A percentile compares a stretch with the other conserved stretches of the same genome.
phyloP scores from a whole-genome alignment of 2,329 filamentous ascomycete species.

The Beauveria rudraprayagi region DNA sequence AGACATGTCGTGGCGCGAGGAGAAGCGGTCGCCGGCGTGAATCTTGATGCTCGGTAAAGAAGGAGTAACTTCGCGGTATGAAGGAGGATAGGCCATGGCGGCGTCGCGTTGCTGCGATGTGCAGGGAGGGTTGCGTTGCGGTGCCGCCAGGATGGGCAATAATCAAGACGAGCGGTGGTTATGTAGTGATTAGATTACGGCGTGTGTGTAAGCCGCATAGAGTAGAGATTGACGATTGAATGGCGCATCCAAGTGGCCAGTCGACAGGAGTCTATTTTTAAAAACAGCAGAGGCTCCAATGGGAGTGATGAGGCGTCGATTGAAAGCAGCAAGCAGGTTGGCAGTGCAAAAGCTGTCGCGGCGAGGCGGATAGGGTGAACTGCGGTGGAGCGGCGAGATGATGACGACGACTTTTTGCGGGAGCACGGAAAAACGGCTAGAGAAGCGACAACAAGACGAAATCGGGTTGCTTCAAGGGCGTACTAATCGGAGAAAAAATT shows the following conservation, averaged over 20 bases:
- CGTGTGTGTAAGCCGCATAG: slow-evolving; percentile 5
- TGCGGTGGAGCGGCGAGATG: slow-evolving; percentile 4
- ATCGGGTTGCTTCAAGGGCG: neutral
- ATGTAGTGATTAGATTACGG: slow-evolving; percentile 5
- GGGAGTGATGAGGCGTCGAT: slow-evolving; percentile 1
- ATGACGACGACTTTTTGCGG: slow-evolving; percentile 10
- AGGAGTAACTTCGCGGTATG: slow-evolving; percentile 27
- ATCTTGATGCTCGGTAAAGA: slow-evolving; percentile 31
- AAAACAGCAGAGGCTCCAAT: neutral
- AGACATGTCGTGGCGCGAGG: slow-evolving; percentile 23
- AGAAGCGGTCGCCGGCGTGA: slow-evolving; percentile 22
- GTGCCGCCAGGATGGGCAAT: neutral
- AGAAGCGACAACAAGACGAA: neutral
- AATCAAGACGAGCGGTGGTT: neutral
- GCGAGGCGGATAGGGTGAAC: neutral
- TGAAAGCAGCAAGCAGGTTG: neutral
- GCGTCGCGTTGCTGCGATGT: neutral
- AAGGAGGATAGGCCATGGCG: slow-evolving; percentile 29
- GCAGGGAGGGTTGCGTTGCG: neutral
- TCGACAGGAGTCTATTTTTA: neutral
- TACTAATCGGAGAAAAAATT: neutral
- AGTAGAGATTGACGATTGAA: neutral
- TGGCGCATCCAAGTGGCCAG: neutral
- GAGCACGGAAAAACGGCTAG: neutral
- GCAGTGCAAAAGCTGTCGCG: slow-evolving; percentile 9